Evolutionary conservation across 2,329 filamentous ascomycete genomes (phyloP), one percentile per base, ranked within the genome.

Genomic region (Coniochaeta sp.): DNA sequence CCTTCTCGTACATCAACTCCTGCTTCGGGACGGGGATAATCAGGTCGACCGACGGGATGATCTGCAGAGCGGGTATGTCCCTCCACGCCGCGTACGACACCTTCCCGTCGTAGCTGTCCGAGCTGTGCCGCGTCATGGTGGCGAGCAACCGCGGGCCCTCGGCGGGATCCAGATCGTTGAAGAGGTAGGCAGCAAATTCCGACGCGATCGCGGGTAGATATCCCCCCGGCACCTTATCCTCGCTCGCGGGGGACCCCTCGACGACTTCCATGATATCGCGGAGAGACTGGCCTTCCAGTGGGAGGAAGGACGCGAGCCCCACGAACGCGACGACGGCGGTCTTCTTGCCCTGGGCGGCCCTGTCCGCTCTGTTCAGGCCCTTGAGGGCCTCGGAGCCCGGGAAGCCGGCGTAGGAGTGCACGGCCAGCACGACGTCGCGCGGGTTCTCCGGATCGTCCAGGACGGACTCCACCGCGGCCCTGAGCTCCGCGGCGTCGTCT

Each of bases 401-500:
- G 0, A 73, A 57, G 1, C 73, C 71, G 4, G 70, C 69, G 59
- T 75, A 75, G 4, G 72, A 74, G 62, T 74, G 72, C 6, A 65
- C 63, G 1, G 70, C 62, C 2, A 74, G 52, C 12, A 73, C 58
- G 17, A 74, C 62, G 16, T 70, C 62, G 2, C 52, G 19, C 0
- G 62, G 59, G 7, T 65, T 64, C 1, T 64, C 64, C 4, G 68
- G 61, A 32, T 72, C 65, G 56, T 65, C 63, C 6, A 65, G 59
- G 52, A 58, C 54, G 57, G 63, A 28, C 4, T 54, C 52, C 16
- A 64, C 17, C 2, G 52, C 55, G 12, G 34, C 24, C 5, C 62
- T 59, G 56, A 66, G 63, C 26, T 62, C 58, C 9, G 59, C 59
- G 28, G 59, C 59, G 28, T 65, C 64, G n/a, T 65, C 69, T 10